Evolutionary conservation across 371 early-diverging fungal genomes (phyloP).

Genomic region (Mortierella sp.): DNA sequence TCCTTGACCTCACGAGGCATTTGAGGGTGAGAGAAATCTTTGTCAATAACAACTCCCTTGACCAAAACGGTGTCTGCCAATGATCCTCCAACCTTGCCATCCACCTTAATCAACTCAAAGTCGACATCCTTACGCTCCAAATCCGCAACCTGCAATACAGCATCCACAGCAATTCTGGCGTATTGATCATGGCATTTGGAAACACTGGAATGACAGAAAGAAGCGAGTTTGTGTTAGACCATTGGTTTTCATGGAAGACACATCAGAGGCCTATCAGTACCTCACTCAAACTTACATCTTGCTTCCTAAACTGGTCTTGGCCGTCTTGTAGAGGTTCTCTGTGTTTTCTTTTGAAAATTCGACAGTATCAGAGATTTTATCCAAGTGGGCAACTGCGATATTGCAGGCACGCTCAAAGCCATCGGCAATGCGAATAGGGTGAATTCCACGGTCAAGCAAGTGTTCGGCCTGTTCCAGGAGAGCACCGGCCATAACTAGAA

Average conservation of each 20-base stretch:
- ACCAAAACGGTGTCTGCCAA: constrained; percentile 95
- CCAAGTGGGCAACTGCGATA: constrained; percentile 92
- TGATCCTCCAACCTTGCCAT: constrained; percentile 98
- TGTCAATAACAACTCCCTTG: constrained; percentile 98
- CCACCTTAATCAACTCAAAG: constrained; percentile 99
- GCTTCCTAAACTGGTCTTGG: constrained; percentile 97
- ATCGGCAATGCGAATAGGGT: constrained; percentile 99
- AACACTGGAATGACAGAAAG: constrained; percentile 70
- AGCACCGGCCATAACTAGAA: constrained; percentile 96
- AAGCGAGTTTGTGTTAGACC: background rate
- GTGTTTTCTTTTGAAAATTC: constrained; percentile 88
- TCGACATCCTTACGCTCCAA: constrained; percentile 99
- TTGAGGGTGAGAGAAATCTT: constrained; percentile 99
- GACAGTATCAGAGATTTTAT: constrained; percentile 92
- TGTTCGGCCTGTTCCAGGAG: constrained; percentile 97
- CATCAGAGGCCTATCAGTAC: background rate
- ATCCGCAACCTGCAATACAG: constrained; percentile 98
- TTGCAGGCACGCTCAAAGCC: constrained; percentile 98
- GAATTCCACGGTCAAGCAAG: constrained; percentile 97
- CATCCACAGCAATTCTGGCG: constrained; percentile 98
- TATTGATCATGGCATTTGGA: constrained; percentile 98
- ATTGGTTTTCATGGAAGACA: background rate
- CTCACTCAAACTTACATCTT: constrained; percentile 88
- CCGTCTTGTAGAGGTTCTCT: constrained; percentile 94
- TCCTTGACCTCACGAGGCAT: constrained; percentile 98